phyloP scores from a whole-genome alignment of 164 flowering plant species.

The Litsea cubeba region DNA sequence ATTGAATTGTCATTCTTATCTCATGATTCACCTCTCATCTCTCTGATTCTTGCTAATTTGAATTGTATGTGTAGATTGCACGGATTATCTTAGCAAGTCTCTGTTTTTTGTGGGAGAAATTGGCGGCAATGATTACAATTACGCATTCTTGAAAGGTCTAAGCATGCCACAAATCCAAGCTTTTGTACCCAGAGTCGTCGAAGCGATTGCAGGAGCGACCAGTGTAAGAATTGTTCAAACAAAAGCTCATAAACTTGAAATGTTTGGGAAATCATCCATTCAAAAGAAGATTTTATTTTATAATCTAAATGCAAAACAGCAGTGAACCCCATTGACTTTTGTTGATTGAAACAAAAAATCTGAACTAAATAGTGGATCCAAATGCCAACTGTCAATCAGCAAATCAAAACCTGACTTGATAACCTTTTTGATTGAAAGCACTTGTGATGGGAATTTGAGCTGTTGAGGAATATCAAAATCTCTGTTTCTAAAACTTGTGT shows the following conservation, averaged over 20 bases:
- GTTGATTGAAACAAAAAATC: no score
- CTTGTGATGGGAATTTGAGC: no score
- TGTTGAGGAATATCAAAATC: no score
- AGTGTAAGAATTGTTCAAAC: conserved; percentile 15
- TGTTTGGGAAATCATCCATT: neutral
- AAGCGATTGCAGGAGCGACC: conserved; percentile 16
- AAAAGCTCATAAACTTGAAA: neutral
- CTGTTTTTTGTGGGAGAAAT: conserved; percentile 37
- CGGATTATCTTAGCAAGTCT: conserved; percentile 10
- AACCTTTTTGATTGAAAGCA: no score
- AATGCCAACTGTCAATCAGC: no score
- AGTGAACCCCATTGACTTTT: neutral
- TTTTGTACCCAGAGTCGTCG: conserved; percentile 21
- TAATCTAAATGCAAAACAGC: neutral
- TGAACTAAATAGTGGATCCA: no score
- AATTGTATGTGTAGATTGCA: conserved; percentile 15
- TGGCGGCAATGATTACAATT: conserved; percentile 35
- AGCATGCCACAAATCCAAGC: conserved; percentile 10
- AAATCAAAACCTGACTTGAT: no score
- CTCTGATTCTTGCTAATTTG: neutral
- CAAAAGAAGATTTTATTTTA: neutral
- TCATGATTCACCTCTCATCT: no score
- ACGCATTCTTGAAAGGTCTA: conserved; percentile 18
- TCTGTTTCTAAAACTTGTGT: no score
- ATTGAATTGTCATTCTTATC: neutral